Base-by-base conservation (phyloP, 768 basidiomycete genomes). In the Suillus subluteus region DNA sequence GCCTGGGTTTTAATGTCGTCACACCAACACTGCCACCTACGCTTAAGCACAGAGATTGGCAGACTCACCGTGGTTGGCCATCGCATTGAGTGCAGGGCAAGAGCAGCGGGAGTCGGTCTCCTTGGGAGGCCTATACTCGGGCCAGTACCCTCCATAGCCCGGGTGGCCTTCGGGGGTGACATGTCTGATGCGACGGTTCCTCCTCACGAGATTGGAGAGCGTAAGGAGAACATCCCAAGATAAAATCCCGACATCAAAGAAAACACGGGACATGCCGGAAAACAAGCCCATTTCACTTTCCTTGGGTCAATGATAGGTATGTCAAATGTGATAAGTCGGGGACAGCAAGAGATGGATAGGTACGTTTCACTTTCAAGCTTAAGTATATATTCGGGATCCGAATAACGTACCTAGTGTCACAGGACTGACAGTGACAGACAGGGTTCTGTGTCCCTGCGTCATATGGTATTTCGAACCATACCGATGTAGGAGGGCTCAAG, bases 31-130 rank as follows among this genome's bases (percentile, higher is more conserved):
- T 21, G 18, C 21, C 11, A 59, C 23, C 1, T 18, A 11, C 6
- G 23, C 50, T 35, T 12, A 21, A 52, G 40, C 18, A 16, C 15
- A 0, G 23, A 59, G 8, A 11, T 13, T 8, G 23, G 23, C 23
- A 40, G 23, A 2, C 70, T 35, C 58, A 92, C 92, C 93, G 68
- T 94, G 92, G 73, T 94, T 94, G 8, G 92, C 91, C 86, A 95
- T 80, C 0, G 91, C 89, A 70, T 95, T 94, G 66, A 94, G 74
- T 12, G 85, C 91, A 1, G 92, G 92, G 69, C 92, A 94, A 1
- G 88, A 85, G 68, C 86, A 86, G 3, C 92, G 81, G 71, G 91
- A 92, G 70, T 92, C 91, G 1, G 85, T 86, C 12, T 86, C 82
- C 65, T 74, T 76, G 9, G 90, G 84, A 2, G 88, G 75, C 1